Base-by-base conservation (phyloP, 1,284 basidiomycete species). In the Vanrija sp. region DNA sequence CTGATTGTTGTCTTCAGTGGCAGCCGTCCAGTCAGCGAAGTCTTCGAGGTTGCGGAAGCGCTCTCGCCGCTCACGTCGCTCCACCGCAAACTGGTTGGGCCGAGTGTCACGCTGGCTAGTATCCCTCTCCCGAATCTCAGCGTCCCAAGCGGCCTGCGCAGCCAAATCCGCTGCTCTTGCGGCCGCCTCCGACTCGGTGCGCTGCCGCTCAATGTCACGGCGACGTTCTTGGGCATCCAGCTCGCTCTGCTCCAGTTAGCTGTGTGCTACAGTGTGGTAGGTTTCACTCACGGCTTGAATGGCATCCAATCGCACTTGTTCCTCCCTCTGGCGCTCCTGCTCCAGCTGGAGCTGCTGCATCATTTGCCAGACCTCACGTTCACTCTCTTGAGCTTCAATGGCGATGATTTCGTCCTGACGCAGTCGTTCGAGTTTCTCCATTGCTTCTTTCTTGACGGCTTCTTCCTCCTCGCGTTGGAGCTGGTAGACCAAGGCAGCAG, bases 351-450 rank as follows among this genome's bases (percentile, higher is more conserved):
- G 18, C 38, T 48, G 29, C 45, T 54, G 55, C 57, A 56, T 52
- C 28, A 57, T 38, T 38, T 61, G 53, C 64, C 58, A 60, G 19
- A 58, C 54, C 38, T 71, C 72, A 42, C 72, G 65, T 54, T 77
- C 75, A 34, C 62, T 65, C 47, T 72, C 69, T 58, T 77, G 75
- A 46, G 73, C 71, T 40, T 63, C 61, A 47, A 69, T 57, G 2
- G 75, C 75, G 3, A 74, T 51, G 43, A 65, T 62, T 49, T 69
- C 65, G 52, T 77, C 75, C 38, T 63, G 65, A 19, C 18, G 7
- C 1, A 54, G 40, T 5, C 40, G 38, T 43, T 61, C 60, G 14
- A 69, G 52, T 16, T 19, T 8, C n/a, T 58, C 55, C 40, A 61
- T 60, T 4, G 50, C 54, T 18, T 55, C 38, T 16, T 61, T 58